Base-by-base conservation (phyloP, 306 rosid species). In the Cucumis hystrix region DNA sequence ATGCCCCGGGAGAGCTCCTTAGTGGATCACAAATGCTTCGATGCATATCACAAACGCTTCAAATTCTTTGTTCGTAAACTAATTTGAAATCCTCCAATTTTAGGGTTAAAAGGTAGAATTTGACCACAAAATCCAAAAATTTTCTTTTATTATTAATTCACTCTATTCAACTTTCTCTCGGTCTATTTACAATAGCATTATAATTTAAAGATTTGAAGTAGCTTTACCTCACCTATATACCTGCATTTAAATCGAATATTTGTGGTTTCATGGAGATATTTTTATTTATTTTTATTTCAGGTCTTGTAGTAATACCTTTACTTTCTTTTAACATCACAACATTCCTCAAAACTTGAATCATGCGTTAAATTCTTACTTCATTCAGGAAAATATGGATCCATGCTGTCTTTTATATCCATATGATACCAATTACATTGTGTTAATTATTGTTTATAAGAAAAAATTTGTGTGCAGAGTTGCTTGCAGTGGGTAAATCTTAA, bases 401-500 rank as follows among this genome's bases (percentile, higher is more conserved):
- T n/a, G 18, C 18, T 18, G 4, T 8, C n/a, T 35, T 64, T 64
- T 64, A 15, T 33, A 30, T 64, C 7, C 51, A 39, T 10, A 18
- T 17, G 15, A 9, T 4, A 39, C 72, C 28, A 66, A 66, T 37
- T 66, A 66, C 16, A 66, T 66, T 18, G 23, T 66, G 49, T 17
- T 17, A 10, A 65, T 16, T 37, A 18, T 18, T 18, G 49, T 39
- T 66, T 66, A 15, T 66, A 39, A 18, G 23, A 35, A 66, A 39
- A 17, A 18, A 23, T 18, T 66, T 16, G 10, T 66, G 72, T 66
- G 72, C 51, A 66, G 72, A 9, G 72, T 39, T 18, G 72, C 72
- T n/a, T n/a, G n/a, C n/a, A 18, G 51, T n/a, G 72, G 35, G 23
- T 66, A 5, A 18, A 37, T 66, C 68, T 75, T 77, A 30, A 86